These are phyloP conservation scores for Psilocybe subaeruginosa DNA, from an alignment of 768 basidiomycete species.

Conservation along the genomic window DNA sequence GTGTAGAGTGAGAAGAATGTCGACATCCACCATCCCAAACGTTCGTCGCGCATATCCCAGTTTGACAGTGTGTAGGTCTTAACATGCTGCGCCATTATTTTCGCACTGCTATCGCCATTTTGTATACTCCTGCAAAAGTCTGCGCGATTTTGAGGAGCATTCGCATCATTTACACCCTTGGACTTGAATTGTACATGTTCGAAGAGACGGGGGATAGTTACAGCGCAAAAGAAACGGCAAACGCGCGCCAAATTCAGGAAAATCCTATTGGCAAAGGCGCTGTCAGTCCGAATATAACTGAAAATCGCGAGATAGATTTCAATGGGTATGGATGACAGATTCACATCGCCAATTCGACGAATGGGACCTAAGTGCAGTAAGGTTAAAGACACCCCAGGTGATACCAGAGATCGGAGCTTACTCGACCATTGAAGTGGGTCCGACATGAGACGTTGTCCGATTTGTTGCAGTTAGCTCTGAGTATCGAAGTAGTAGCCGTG, in stretches of 20 bases:
- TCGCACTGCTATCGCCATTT: not conserved
- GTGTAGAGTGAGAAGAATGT: not conserved
- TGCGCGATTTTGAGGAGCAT: not conserved
- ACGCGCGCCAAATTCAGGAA: not conserved
- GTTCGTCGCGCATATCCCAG: not conserved
- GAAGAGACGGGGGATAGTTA: not conserved
- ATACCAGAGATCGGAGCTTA: not conserved
- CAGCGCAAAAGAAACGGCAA: not conserved
- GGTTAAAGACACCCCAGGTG: not conserved
- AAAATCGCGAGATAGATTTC: not conserved
- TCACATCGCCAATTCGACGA: not conserved
- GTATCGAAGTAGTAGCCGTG: too few species aligned
- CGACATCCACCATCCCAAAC: too few species aligned
- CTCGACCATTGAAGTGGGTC: not conserved
- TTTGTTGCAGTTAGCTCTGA: too few species aligned
- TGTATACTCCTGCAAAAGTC: not conserved
- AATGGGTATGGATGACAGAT: not conserved
- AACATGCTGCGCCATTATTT: not conserved
- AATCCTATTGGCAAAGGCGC: not conserved
- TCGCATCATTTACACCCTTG: not conserved
- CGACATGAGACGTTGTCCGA: not conserved
- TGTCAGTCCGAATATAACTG: not conserved
- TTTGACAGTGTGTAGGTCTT: not conserved
- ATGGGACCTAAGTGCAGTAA: not conserved
- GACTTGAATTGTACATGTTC: not conserved